Percentiles rank a stretch among this genome's conserved stretches.
Evolutionary conservation across 2,329 filamentous ascomycete species (phyloP).

Genomic region (Dactylellina leptospora): DNA sequence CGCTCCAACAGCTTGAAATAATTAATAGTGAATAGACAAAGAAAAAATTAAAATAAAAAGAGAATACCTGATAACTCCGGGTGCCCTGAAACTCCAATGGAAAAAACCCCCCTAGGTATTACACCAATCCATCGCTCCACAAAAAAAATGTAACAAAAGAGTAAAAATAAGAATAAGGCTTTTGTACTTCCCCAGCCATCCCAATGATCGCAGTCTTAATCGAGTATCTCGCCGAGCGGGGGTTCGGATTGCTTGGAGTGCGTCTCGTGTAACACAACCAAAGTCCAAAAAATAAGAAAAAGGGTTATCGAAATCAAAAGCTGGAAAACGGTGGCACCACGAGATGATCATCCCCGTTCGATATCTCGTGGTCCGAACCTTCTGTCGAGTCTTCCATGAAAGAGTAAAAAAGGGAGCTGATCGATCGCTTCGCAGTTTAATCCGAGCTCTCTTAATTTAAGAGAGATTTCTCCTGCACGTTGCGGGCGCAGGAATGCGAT

Average conservation of each 20-base stretch:
- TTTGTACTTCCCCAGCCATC: constrained; percentile 1
- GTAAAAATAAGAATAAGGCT: background rate
- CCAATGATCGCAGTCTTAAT: no score
- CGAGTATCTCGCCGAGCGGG: background rate
- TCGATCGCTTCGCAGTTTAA: no score
- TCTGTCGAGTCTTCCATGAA: no score
- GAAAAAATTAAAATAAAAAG: background rate
- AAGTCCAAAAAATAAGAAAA: background rate
- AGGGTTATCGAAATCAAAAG: no score
- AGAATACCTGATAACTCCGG: background rate
- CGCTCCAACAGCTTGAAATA: background rate
- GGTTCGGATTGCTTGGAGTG: background rate
- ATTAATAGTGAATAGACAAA: background rate
- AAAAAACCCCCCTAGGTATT: background rate
- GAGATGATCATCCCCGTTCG: no score
- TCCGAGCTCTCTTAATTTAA: no score
- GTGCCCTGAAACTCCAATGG: background rate
- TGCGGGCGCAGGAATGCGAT: no score
- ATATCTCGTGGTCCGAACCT: no score
- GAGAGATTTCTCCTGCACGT: no score
- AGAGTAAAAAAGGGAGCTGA: no score
- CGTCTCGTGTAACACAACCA: constrained; percentile 2
- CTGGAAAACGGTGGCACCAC: no score
- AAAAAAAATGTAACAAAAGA: constrained; percentile 3
- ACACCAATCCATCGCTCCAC: background rate